A percentile compares a stretch with the other conserved stretches of the same genome.
Conservation (phyloP, 2,329 filamentous ascomycete genomes). For the Penicillium sp. region DNA sequence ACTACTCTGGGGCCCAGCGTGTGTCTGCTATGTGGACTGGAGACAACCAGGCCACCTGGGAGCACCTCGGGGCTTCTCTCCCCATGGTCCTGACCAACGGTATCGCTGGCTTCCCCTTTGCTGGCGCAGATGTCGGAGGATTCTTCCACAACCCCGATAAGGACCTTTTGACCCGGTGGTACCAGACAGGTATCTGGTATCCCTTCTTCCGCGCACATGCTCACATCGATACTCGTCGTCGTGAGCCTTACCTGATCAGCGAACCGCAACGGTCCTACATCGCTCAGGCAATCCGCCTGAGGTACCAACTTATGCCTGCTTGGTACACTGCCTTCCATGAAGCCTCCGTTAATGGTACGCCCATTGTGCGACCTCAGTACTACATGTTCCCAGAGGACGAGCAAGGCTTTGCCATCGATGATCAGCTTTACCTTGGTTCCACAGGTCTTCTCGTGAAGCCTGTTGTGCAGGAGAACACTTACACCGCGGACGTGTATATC, state of each 20-base stretch:
- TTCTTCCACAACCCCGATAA: conserved; percentile 97
- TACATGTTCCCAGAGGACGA: conserved; percentile 88
- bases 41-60: conserved; percentile 93
- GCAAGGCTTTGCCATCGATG: conserved; percentile 81
- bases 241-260: conserved; percentile 85
- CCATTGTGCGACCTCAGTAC: conserved; percentile 88
- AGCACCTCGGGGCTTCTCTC: conserved; percentile 81
- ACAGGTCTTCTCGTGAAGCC: conserved; percentile 93
- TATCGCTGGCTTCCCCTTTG: conserved; percentile 89
- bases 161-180: conserved; percentile 91
- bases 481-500: conserved; percentile 76
- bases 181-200: conserved; percentile 94
- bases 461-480: conserved; percentile 73
- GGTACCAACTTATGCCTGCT: conserved; percentile 84
- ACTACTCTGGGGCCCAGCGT: conserved; percentile 87
- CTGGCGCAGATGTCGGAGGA: conserved; percentile 91
- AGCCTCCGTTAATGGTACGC: conserved; percentile 76
- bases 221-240: conserved; percentile 90
- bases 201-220: conserved; percentile 97
- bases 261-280: conserved; percentile 85
- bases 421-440: conserved; percentile 87
- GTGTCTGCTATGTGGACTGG: conserved; percentile 98
- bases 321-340: conserved; percentile 98
- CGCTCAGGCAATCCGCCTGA: conserved; percentile 79
- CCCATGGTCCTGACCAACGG: conserved; percentile 94